A percentile compares a stretch with the other conserved stretches of the same genome.
phyloP scores from a whole-genome alignment of 1,284 basidiomycete species.

The Ustilago trichophora region DNA sequence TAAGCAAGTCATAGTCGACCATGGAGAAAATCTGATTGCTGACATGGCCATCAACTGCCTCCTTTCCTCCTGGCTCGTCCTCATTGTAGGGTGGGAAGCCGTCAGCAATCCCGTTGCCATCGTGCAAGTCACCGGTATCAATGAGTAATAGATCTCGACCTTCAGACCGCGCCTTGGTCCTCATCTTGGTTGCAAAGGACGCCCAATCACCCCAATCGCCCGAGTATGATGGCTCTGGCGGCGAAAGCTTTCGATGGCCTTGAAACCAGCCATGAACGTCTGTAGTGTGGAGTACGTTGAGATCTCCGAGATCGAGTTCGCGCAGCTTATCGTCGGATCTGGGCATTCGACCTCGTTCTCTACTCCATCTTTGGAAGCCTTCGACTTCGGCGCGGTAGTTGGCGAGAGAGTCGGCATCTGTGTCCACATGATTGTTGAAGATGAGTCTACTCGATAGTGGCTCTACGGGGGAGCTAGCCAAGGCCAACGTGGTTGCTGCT shows the following conservation, averaged over 20 bases:
- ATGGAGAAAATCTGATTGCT: constrained; percentile 70
- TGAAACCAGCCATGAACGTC: constrained; percentile 74
- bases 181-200: constrained; percentile 63
- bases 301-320: constrained; percentile 78
- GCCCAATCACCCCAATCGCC: constrained; percentile 66
- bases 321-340: constrained; percentile 52
- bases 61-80: constrained; percentile 41
- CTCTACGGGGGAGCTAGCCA: constrained; percentile 28
- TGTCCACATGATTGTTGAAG: constrained; percentile 35
- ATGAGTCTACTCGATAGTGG: constrained; percentile 29
- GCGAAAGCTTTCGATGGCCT: constrained; percentile 60
- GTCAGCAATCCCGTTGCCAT: constrained; percentile 64
- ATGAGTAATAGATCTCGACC: constrained; percentile 64
- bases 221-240: constrained; percentile 63
- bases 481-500: neutral
- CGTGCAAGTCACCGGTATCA: constrained; percentile 63
- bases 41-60: constrained; percentile 57
- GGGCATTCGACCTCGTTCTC: constrained; percentile 52
- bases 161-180: constrained; percentile 42
- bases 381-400: constrained; percentile 38
- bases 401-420: constrained; percentile 32
- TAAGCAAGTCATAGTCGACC: constrained; percentile 82
- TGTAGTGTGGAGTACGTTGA: constrained; percentile 82
- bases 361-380: constrained; percentile 40
- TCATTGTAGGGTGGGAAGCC: constrained; percentile 49